A percentile compares a stretch with the other conserved stretches of the same genome.
phyloP scores from a whole-genome alignment of 164 flowering plant genomes.

The Chimonanthus salicifolius region DNA sequence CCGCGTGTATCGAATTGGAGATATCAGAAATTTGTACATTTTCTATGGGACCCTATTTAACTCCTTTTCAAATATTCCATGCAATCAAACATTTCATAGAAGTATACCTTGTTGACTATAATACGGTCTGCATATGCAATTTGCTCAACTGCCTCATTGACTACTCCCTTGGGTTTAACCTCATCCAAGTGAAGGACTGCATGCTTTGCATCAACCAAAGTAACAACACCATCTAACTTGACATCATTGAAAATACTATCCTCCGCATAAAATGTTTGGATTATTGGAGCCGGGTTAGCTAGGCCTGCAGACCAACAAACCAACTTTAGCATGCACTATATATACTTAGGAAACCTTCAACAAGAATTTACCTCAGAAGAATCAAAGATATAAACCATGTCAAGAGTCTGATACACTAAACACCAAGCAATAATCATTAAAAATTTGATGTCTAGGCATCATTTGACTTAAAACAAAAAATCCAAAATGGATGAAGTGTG shows the following conservation, averaged over 20 bases:
- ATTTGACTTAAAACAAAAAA: too few species aligned
- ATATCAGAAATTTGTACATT: too few species aligned
- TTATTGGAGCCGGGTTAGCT: slow-evolving; percentile 97
- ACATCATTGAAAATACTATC: slow-evolving; percentile 82
- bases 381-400: too few species aligned
- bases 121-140: slow-evolving; percentile 93
- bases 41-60: too few species aligned
- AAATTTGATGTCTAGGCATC: too few species aligned
- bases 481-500: too few species aligned
- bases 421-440: too few species aligned
- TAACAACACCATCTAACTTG: slow-evolving; percentile 96
- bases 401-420: too few species aligned
- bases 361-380: too few species aligned
- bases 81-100: not conserved
- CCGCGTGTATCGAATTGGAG: too few species aligned
- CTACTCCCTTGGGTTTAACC: slow-evolving; percentile 85
- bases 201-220: slow-evolving; percentile 96
- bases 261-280: slow-evolving; percentile 97
- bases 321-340: too few species aligned
- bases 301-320: slow-evolving; percentile 44
- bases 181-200: slow-evolving; percentile 72
- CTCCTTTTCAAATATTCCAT: not conserved
- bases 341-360: too few species aligned
- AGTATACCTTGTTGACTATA: slow-evolving; percentile 83
- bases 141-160: slow-evolving; percentile 94